Conservation (phyloP, 73 alveolate genomes). For the Paramecium caudatum region DNA sequence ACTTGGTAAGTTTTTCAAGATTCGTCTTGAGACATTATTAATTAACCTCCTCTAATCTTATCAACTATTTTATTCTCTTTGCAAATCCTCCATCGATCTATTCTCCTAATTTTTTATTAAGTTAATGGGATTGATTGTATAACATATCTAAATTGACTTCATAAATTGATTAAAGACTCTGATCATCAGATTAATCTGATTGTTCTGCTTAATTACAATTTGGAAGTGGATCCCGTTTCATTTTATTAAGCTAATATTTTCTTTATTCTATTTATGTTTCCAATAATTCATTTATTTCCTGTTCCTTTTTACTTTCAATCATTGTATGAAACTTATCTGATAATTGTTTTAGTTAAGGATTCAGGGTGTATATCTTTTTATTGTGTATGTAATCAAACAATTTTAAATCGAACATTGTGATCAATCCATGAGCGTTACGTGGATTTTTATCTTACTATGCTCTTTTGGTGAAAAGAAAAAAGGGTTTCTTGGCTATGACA, state of each 20-base stretch:
- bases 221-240: conserved; percentile 17
- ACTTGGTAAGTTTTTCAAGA: conserved; percentile 10
- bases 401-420: conserved; percentile 49
- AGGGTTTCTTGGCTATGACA: conserved; percentile 36
- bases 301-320: conserved; percentile 40
- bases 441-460: conserved; percentile 39
- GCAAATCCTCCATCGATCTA: conserved; percentile 33
- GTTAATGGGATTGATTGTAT: not conserved
- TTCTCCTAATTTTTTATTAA: not conserved
- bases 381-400: conserved; percentile 54
- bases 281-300: not conserved
- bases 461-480: conserved; percentile 26
- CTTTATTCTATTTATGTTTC: conserved; percentile 16
- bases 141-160: conserved; percentile 36
- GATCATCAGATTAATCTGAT: conserved; percentile 23
- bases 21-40: not conserved
- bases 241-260: conserved; percentile 13
- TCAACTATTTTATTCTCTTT: conserved; percentile 29
- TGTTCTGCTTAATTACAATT: not conserved
- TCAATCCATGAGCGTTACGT: conserved; percentile 23
- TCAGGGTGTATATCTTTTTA: conserved; percentile 2
- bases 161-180: conserved; percentile 21
- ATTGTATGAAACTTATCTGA: conserved; percentile 7
- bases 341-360: not conserved
- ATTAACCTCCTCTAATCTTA: conserved; percentile 32